Base-by-base conservation (phyloP, 352 stramenopile species). In the Globisporangium mamillatum region DNA sequence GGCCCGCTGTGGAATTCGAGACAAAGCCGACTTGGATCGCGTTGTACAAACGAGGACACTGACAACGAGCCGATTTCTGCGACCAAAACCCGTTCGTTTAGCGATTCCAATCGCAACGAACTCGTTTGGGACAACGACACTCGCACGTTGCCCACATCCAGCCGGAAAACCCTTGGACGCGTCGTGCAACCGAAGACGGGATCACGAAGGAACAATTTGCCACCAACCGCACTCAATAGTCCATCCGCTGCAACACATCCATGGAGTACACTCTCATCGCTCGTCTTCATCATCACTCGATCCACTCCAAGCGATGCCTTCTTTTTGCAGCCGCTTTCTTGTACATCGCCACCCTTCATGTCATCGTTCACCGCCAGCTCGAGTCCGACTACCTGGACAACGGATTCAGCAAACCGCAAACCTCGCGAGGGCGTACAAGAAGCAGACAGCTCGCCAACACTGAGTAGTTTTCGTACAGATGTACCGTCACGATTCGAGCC, bases 81-180 rank as follows among this genome's bases (percentile, higher is more conserved):
- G 2, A 60, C 56, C 58, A 89, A 8, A 18, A 70, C 56, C 66
- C 82, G 74, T 48, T 63, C 34, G 20, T 81, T 65, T 9, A 75
- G 64, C 61, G 76, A 72, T 20, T 67, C 60, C n/a, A 75, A 56
- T 2, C 60, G 63, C 25, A 60, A 69, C 32, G 54, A 64, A 60
- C 65, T 71, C 22, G 63, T 64, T 50, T 81, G 46, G 48, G 54
- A 71, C 8, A 63, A 69, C 1, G 70, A 80, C 27, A 70, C 69
- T 12, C 46, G 29, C 53, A 61, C 38, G 9, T 59, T 54, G 46
- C 69, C 78, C 34, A 72, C 50, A 62, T 89, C 77, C 60, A 81
- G 70, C 18, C 68, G 66, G 64, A 86, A 82, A 27, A 53, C 53
- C 20, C 52, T 14, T 48, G 6, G 57, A 64, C 34, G 64, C n/a